A percentile compares a stretch with the other conserved stretches of the same genome.
Evolutionary conservation across 1,284 basidiomycete species (phyloP).

Genomic region (Pseudozyma hubeiensis): DNA sequence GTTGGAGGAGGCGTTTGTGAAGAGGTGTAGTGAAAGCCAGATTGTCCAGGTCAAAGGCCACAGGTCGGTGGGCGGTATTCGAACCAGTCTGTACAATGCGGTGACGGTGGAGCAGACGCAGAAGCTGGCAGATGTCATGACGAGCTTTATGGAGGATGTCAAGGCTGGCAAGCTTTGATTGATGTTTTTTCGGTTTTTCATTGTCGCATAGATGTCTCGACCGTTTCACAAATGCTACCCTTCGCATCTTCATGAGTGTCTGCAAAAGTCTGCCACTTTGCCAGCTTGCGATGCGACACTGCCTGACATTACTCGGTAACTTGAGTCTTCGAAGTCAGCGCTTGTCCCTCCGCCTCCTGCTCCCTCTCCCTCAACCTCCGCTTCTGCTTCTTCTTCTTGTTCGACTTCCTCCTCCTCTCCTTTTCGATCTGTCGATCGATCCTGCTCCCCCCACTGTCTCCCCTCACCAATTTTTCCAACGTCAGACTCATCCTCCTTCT

Average conservation of each 20-base stretch:
- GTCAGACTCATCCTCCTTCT: constrained; percentile 53
- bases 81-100: constrained; percentile 94
- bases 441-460: constrained; percentile 34
- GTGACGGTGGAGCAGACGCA: constrained; percentile 81
- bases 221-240: not conserved
- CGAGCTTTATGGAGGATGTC: constrained; percentile 65
- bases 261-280: not conserved
- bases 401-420: constrained; percentile 45
- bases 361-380: constrained; percentile 24
- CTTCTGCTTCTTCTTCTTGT: constrained; percentile 62
- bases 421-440: constrained; percentile 54
- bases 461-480: constrained; percentile 54
- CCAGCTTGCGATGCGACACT: too few species aligned
- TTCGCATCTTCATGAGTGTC: not conserved
- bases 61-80: constrained; percentile 73
- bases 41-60: constrained; percentile 64
- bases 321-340: not conserved
- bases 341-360: not conserved
- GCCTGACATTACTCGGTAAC: not conserved
- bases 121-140: constrained; percentile 72
- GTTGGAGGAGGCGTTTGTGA: constrained; percentile 60
- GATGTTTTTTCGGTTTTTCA: not conserved
- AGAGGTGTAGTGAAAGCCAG: constrained; percentile 50
- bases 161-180: constrained; percentile 36
- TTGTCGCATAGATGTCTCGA: not conserved